Evolutionary conservation across 441 rosid genomes (phyloP), one percentile per base, ranked within the genome.

Genomic region (Theobroma grandiflorum): DNA sequence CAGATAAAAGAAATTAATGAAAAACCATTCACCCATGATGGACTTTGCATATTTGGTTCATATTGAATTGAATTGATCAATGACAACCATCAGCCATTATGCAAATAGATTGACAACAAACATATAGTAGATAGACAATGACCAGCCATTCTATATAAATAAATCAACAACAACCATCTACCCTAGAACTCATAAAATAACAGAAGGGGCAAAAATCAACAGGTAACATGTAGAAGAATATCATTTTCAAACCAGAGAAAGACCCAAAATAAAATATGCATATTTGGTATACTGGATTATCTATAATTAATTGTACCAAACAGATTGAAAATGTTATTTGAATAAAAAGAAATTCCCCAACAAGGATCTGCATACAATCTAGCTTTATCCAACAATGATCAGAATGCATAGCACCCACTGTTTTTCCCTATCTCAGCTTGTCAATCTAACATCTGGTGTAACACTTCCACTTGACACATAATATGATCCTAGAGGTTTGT

Each of bases 1-100:
- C 73, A 81, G 78, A 45, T 0, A 12, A 61, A 47, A 33, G 53
- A 71, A 62, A 49, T 45, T 67, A 70, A 59, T 57, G 7, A 78
- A 78, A 68, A 63, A 22, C 64, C 62, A 22, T 45, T 14, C 55
- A 67, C 40, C 26, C n/a, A 66, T n/a, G 22, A 63, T 15, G 8
- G 16, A 74, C 52, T 74, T 58, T 22, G 33, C 52, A 74, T 57
- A 55, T 42, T 74, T 42, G 52, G 37, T 38, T 57, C 35, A 42
- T 72, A 37, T 53, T 35, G 16, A 22, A 59, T 22, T 59, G 38
- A 20, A 20, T 37, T 38, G 33, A 57, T 74, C 12, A 38, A 57
- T 37, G 31, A 57, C 12, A 57, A 26, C 52, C 18, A 14, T 55
- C 35, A 73, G 8, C 31, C 76, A 72, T 53, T 14, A 52, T 22